Evolutionary conservation across 169 alveolate species (phyloP).

Genomic region (Eimeria acervulina): DNA sequence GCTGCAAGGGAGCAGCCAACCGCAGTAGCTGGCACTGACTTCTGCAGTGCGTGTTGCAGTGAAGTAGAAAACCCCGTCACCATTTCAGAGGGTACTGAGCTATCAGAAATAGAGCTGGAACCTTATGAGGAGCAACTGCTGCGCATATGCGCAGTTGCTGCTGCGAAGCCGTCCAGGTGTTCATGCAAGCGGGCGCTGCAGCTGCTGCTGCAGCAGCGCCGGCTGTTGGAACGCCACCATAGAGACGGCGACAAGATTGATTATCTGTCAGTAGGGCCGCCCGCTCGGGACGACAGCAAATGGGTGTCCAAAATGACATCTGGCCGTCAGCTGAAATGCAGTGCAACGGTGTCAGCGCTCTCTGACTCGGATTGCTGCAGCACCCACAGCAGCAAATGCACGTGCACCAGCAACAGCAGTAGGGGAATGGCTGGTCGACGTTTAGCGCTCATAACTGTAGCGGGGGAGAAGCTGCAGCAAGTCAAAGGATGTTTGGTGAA

Average conservation of each 20-base stretch:
- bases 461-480: slow-evolving; percentile 38
- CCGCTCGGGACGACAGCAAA: background rate
- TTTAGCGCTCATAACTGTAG: slow-evolving; percentile 34
- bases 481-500: background rate
- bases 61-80: background rate
- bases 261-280: background rate
- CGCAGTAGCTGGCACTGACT: background rate
- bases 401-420: slow-evolving; percentile 53
- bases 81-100: background rate
- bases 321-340: background rate
- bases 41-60: slow-evolving; percentile 4
- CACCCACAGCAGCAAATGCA: slow-evolving; percentile 16
- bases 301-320: background rate
- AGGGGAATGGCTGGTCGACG: background rate
- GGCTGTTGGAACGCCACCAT: slow-evolving; percentile 1
- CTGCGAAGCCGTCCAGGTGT: slow-evolving; percentile 30
- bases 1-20: background rate
- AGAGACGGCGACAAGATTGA: background rate
- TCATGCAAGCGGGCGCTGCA: slow-evolving; percentile 58
- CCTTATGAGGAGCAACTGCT: slow-evolving; percentile 68
- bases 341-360: background rate
- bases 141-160: slow-evolving; percentile 56
- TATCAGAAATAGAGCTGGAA: background rate
- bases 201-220: slow-evolving; percentile 59
- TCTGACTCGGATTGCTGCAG: slow-evolving; percentile 58